Evolutionary conservation across 2,329 filamentous ascomycete genomes (phyloP).

Genomic region (Xylaria hypoxylon): DNA sequence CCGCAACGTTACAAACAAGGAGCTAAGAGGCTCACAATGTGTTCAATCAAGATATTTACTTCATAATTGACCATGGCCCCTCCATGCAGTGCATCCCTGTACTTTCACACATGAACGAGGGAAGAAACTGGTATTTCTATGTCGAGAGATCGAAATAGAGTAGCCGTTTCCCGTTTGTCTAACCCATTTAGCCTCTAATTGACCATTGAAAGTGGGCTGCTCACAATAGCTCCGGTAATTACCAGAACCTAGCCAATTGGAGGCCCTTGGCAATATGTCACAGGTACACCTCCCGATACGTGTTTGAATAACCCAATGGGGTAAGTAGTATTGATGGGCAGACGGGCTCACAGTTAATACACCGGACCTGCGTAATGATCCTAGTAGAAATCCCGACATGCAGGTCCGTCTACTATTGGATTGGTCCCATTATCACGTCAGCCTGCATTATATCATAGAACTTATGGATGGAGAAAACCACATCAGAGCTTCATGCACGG

Average conservation of each 20-base stretch:
- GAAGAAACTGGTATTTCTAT: conserved; percentile 22
- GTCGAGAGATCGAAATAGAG: conserved; percentile 1
- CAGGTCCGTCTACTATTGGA: conserved; percentile 20
- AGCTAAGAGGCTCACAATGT: conserved; percentile 10
- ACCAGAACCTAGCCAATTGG: conserved; percentile 21
- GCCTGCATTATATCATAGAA: conserved; percentile 21
- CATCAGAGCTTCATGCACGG: conserved; percentile 11
- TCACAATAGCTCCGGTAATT: conserved; percentile 10
- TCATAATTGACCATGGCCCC: neutral
- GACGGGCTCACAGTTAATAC: neutral
- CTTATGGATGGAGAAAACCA: conserved; percentile 2
- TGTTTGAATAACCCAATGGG: conserved; percentile 11
- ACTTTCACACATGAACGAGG: conserved; percentile 12
- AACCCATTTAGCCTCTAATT: neutral
- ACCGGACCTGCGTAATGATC: conserved; percentile 34
- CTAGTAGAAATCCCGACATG: conserved; percentile 22
- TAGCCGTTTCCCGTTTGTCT: conserved; percentile 5
- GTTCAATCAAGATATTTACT: conserved; percentile 13
- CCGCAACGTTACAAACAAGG: conserved; percentile 34
- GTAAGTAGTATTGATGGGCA: conserved; percentile 18
- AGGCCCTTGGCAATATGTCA: conserved; percentile 21
- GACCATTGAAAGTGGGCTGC: conserved; percentile 33
- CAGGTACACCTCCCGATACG: conserved; percentile 18
- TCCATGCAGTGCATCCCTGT: conserved; percentile 13
- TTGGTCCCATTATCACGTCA: conserved; percentile 27